Evolutionary conservation across 75 land plant species (phyloP).

Genomic region (Larix kaempferi): DNA sequence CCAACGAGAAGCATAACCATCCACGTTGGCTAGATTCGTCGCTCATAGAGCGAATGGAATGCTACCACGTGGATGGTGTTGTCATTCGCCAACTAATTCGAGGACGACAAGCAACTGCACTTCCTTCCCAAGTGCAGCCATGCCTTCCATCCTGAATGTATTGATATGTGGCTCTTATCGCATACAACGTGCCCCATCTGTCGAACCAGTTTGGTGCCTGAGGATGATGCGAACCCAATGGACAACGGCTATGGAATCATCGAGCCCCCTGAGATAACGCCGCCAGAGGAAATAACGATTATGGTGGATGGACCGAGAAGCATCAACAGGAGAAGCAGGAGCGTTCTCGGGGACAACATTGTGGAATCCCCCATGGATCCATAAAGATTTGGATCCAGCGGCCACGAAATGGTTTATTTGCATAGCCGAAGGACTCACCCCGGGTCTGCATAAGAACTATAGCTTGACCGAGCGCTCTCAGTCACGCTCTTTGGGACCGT

Average conservation of each 20-base stretch:
- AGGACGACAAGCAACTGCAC: constrained; percentile 11
- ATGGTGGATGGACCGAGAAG: not conserved
- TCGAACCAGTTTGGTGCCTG: not conserved
- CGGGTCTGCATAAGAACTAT: not conserved
- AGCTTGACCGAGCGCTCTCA: not conserved
- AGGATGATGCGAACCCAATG: not conserved
- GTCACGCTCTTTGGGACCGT: not conserved
- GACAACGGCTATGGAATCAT: not conserved
- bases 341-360: not conserved
- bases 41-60: too few relatives aligned
- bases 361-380: not conserved
- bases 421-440: not conserved
- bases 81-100: constrained; percentile 20
- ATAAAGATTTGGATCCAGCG: not conserved
- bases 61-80: too few relatives aligned
- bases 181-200: constrained; percentile 27
- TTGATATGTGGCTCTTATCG: too few relatives aligned
- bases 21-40: too few relatives aligned
- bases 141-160: too few relatives aligned
- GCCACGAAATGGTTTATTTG: not conserved
- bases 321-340: not conserved
- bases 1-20: too few relatives aligned
- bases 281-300: not conserved
- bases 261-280: not conserved
- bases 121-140: too few relatives aligned